phyloP scores from a whole-genome alignment of 306 rosid genomes.

The Styphnolobium japonicum region DNA sequence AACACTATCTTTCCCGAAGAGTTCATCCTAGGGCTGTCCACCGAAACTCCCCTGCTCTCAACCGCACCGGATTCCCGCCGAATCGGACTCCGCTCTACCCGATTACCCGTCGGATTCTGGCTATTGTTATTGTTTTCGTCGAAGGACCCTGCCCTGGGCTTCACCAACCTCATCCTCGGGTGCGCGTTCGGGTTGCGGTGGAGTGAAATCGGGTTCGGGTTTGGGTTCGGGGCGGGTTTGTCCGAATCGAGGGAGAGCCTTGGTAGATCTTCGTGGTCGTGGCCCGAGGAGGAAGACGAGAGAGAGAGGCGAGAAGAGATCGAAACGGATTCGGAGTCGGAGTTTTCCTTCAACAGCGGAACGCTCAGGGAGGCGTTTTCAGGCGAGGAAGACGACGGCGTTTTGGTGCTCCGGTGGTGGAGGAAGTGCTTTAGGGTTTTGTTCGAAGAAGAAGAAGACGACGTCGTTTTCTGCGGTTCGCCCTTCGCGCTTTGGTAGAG shows the following conservation, averaged over 20 bases:
- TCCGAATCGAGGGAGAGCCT: constrained; percentile 75
- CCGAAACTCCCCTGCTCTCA: constrained; percentile 73
- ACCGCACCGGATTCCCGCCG: constrained; percentile 39
- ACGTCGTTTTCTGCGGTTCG: constrained; percentile 36
- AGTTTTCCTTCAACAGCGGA: constrained; percentile 55
- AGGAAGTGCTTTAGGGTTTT: constrained; percentile 70
- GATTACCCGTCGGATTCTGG: constrained; percentile 3
- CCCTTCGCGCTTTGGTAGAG: constrained; percentile 46
- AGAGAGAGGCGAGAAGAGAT: constrained; percentile 80
- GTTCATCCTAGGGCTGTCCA: constrained; percentile 91
- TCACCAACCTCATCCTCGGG: constrained; percentile 54
- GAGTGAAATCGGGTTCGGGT: constrained; percentile 23
- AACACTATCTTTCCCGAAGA: constrained; percentile 93
- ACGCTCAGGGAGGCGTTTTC: constrained; percentile 50
- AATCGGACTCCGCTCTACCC: constrained; percentile 64
- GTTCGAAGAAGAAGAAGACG: too few species aligned
- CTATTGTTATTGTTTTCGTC: constrained; percentile 41
- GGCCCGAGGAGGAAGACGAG: constrained; percentile 84
- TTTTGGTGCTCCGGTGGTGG: constrained; percentile 62
- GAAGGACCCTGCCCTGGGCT: constrained; percentile 32
- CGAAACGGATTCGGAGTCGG: constrained; percentile 72
- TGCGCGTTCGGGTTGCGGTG: constrained; percentile 33
- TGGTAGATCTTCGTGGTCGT: constrained; percentile 87
- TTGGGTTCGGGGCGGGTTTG: constrained; percentile 42
- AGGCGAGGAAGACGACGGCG: constrained; percentile 41